A percentile compares a stretch with the other conserved stretches of the same genome.
These are phyloP conservation scores for Gentiana macrophylla DNA, from an alignment of 257 asterid genomes.

Conservation along the genomic window DNA sequence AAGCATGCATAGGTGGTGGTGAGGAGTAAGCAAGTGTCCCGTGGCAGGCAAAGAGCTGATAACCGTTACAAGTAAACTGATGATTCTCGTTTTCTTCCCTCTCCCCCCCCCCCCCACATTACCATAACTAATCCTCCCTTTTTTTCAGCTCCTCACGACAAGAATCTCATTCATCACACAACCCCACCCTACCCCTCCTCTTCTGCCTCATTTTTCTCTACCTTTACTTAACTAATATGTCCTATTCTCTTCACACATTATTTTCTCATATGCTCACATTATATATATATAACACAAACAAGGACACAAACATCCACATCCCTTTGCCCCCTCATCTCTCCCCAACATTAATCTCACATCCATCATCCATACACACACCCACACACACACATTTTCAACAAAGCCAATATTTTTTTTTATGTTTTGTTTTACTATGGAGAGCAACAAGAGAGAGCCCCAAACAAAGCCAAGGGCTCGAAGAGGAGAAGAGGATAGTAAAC, in stretches of 20 bases:
- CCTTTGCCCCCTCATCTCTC: background rate
- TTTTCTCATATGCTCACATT: too few species aligned
- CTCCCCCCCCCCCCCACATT: background rate
- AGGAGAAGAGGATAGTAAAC: background rate
- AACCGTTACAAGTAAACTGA: constrained; percentile 5
- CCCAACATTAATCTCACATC: background rate
- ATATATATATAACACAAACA: background rate
- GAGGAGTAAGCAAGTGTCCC: too few species aligned
- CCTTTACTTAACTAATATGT: background rate
- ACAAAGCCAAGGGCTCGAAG: background rate
- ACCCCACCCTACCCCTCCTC: background rate
- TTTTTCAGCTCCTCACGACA: constrained; percentile 18
- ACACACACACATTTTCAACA: background rate
- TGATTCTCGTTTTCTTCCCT: background rate
- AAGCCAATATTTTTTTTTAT: background rate
- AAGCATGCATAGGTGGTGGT: too few species aligned
- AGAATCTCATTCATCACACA: background rate
- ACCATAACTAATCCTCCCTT: constrained; percentile 16
- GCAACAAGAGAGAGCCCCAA: constrained; percentile 9
- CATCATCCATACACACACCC: too few species aligned
- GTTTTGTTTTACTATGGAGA: background rate
- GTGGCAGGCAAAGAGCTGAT: background rate
- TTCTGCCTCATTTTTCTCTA: background rate
- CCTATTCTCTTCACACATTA: background rate
- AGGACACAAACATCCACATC: background rate